Base-by-base conservation (phyloP, 352 stramenopile species). In the Peronospora destructor region DNA sequence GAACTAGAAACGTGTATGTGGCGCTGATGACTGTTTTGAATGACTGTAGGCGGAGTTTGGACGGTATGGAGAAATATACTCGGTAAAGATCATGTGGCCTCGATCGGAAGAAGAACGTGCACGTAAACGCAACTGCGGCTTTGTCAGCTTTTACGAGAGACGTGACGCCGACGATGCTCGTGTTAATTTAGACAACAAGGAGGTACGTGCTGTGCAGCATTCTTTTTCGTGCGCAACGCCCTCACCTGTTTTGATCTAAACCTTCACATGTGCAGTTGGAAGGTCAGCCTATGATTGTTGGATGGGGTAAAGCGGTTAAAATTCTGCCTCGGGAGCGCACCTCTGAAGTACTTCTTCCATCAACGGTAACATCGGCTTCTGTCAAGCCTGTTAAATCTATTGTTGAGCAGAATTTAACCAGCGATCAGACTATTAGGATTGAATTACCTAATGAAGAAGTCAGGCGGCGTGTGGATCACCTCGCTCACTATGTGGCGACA, bases 31-130 rank as follows among this genome's bases (percentile, higher is more conserved):
- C 23, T 47, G 9, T 13, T 38, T 53, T 16, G 11, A 37, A 14
- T 36, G 9, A 6, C 14, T 48, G 17, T 23, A 83, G 65, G 65
- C 80, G 23, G 59, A 89, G 29, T 98, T 98, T 75, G 61, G 74
- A 37, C 68, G 77, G 51, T 97, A 84, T 64, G 94, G 94, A 54
- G 72, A 91, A 33, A 76, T 98, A 23, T 91, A 96, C 71, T 97
- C 86, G 30, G 79, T 98, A 33, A 98, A 98, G 64, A 96, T 98
- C 62, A 98, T 98, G 95, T 98, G 94, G 94, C 94, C 95, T n/a
- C 76, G 95, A 21, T 97, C 84, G 0, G 79, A 95, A 32, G 92
- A 98, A 61, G 95, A 98, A 65, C 66, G 85, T 40, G 62, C 66
- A 13, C 81, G 93, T 29, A 85, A 80, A 39, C 75, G 91, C 10